phyloP scores from a whole-genome alignment of 2,329 filamentous ascomycete species.

The Aspergillus ibericus region DNA sequence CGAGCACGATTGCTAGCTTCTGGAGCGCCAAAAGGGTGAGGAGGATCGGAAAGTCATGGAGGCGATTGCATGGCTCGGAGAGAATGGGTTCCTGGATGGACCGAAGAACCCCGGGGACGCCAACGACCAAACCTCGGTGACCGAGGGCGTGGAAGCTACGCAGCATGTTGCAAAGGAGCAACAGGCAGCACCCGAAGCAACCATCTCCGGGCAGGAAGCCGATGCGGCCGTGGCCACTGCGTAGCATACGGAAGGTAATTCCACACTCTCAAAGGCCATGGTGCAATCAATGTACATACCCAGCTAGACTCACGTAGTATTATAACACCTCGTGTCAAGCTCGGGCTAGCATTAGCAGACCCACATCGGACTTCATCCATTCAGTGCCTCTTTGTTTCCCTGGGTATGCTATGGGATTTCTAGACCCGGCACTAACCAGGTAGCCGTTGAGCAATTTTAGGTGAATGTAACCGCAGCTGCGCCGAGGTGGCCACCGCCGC shows the following conservation, averaged over 20 bases:
- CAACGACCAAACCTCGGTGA: background rate
- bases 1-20: constrained; percentile 29
- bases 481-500: background rate
- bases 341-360: background rate
- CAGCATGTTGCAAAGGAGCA: background rate
- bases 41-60: constrained; percentile 44
- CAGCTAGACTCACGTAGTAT: background rate
- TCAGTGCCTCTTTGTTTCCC: no score
- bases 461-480: background rate
- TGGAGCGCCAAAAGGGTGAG: constrained; percentile 45
- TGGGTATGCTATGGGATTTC: no score
- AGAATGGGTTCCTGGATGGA: constrained; percentile 40
- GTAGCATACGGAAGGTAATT: background rate
- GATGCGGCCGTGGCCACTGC: background rate
- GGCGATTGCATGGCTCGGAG: constrained; percentile 44
- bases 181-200: background rate
- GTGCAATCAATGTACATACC: background rate
- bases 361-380: no score
- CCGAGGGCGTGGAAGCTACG: background rate
- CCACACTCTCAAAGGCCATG: background rate
- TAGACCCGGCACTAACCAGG: no score
- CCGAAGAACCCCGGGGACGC: background rate
- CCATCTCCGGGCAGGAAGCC: background rate
- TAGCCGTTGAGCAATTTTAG: background rate
- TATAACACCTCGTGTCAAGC: background rate